Evolutionary conservation across 2,329 filamentous ascomycete species (phyloP).

Genomic region (Colletotrichum aenigma): DNA sequence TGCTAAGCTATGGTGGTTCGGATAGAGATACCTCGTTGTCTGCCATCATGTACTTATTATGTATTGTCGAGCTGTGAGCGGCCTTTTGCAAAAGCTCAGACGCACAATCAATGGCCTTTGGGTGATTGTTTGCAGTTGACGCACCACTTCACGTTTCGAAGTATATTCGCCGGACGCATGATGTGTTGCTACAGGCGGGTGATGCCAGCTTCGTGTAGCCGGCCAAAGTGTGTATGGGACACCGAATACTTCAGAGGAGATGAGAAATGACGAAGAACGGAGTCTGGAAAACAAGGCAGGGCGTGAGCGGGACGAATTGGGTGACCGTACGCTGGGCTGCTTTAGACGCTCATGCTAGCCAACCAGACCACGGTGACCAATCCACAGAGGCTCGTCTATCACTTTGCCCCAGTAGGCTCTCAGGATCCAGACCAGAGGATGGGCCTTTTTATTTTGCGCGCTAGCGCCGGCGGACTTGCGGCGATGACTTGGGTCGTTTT

Average conservation of each 20-base stretch:
- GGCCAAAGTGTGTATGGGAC: not conserved
- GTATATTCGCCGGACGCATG: too few species aligned
- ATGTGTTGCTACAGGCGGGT: too few species aligned
- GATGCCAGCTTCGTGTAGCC: not conserved
- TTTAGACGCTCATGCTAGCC: too few species aligned
- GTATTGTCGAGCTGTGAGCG: too few species aligned
- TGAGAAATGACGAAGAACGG: not conserved
- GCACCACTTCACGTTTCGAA: too few species aligned
- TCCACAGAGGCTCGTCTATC: too few species aligned
- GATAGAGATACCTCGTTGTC: too few species aligned
- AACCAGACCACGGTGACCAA: too few species aligned
- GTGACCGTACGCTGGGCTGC: not conserved
- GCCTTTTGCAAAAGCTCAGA: too few species aligned
- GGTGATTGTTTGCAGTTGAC: too few species aligned
- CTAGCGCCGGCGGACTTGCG: not conserved
- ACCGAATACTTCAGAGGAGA: not conserved
- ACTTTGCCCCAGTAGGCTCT: not conserved
- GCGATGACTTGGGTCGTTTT: not conserved
- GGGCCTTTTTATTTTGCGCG: rapidly evolving
- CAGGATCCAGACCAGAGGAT: not conserved
- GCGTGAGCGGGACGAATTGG: not conserved
- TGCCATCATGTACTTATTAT: too few species aligned
- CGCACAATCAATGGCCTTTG: too few species aligned
- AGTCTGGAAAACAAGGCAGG: rapidly evolving
- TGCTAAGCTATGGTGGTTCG: rapidly evolving